Evolutionary conservation across 495 filamentous ascomycete species (phyloP), one percentile per base, ranked within the genome.

Genomic region (Daldinia vernicosa): DNA sequence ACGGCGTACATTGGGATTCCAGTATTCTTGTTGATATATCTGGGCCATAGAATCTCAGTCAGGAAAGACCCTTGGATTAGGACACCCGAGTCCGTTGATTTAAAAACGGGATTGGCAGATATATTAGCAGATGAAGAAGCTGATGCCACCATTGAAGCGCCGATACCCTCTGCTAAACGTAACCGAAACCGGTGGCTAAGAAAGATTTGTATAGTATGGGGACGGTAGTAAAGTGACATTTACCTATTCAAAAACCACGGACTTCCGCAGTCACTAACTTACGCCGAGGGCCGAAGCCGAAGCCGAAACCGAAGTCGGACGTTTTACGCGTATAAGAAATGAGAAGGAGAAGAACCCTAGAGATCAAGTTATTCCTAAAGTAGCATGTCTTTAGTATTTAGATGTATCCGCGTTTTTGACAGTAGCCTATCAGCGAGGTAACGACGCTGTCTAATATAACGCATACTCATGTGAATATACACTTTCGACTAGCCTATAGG

Each of bases 1-100:
- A 87, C 88, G 6, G 82, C 88, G 0, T 91, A 91, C 59, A 85
- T 90, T 61, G 87, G 87, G 6, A 86, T 90, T 57, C 87, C 86
- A 0, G 84, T 85, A 17, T 89, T 89, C 65, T 52, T 88, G 56
- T 62, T 81, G 26, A 78, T 91, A 43, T 91, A 88, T 71, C 74
- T 83, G n/a, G 83, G 79, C 0, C 87, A 89, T 71, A 78, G 81
- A 1, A 71, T 84, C 7, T 75, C 81, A 27, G 80, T 74, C 60
- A 80, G 80, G 75, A 69, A 63, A 5, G 87, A 89, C 65, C 80
- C 81, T 14, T 90, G 87, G 88, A 81, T 83, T 15, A 82, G 83
- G 78, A 56, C 67, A 30, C 79, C 83, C 0, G 72, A 76, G 30
- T 84, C 88, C n/a, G 84, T 89, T 14, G 87, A 90, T 79, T 76